Base-by-base conservation (phyloP, 768 basidiomycete species). In the Ramaria rubella region DNA sequence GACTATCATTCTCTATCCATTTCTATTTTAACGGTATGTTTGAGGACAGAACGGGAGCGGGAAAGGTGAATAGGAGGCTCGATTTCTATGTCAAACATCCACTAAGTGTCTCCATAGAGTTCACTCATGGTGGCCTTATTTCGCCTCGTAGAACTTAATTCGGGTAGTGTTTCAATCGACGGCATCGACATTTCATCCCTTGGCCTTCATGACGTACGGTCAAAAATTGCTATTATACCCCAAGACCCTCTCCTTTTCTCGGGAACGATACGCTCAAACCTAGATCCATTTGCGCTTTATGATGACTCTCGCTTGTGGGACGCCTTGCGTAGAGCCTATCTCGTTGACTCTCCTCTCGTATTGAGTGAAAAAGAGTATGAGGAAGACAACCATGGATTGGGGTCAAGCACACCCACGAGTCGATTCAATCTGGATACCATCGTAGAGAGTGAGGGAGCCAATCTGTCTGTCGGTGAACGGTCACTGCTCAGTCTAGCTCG, bases 281-380 rank as follows among this genome's bases (percentile, higher is more conserved):
- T 81, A 19, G 79, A 81, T n/a, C 72, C 84, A 61, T 91, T 76
- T 71, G 80, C 67, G 65, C 74, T 68, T 67, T 87, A 82, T 59
- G 80, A 81, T 53, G 81, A 85, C 61, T 82, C 82, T 5, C 71
- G 75, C 9, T 68, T 90, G 2, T 87, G 84, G 81, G 85, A 86
- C 65, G 86, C 88, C 4, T 72, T 90, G n/a, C 79, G 79, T 19
- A 77, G 86, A 34, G 81, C 86, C 1, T 77, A 75, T 65, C 66
- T 81, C 29, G 65, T 71, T 50, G 64, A 68, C 36, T 81, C 53
- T 51, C 80, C 81, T 51, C 63, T 60, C 9, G 59, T 52, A 49
- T 17, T 29, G 33, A 4, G 34, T 54, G 17, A 45, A n/a, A n/a
- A 40, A 17, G 9, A n/a, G n/a, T 11, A 14, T 24, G 44, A 46